Evolutionary conservation across 768 basidiomycete species (phyloP), one percentile per base, ranked within the genome.

Genomic region (Coprinopsis strossmayeri): DNA sequence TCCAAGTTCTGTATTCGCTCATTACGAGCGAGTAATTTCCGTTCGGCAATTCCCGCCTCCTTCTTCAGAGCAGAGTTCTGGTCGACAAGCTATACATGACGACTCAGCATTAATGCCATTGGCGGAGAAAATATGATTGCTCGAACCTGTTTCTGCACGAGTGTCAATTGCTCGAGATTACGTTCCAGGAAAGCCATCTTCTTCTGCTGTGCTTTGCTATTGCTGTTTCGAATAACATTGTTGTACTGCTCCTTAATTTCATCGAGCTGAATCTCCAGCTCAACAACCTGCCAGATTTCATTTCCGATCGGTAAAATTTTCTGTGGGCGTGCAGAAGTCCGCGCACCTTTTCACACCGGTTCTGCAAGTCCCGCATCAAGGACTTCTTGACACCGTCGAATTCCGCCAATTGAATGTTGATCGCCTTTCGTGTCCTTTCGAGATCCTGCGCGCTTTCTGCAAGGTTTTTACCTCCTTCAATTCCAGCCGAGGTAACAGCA

Each of bases 231-330:
- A 59, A 96, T 93, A 51, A 98, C 91, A 62, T 94, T 95, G 72
- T 93, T 95, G 69, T 99, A 99, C 62, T 98, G 94, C 68, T 99
- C 96, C 65, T 90, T 91, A 66, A 96, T 92, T 64, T 99, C 96
- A 60, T 98, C 96, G 27, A 99, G 73, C 64, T 97, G 94, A 55
- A 99, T 98, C 67, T 99, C 96, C 24, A 99, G 82, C 68, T 98
- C 96, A 45, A 99, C 95, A 34, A 99, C 96, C 94, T 96, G 53
- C 39, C 52, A 55, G 37, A 38, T 9, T 9, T 48, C 18, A 52
- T 24, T 32, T 46, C 18, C 20, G 9, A 38, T 9, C 17, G 35
- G 9, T 10, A 7, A 38, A 38, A 10, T 38, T 38, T 5, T 38
- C 37, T n/a, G 37, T 34, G 48, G 52, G 42, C 11, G 12, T 25